Conservation (phyloP, 2,329 filamentous ascomycete genomes). For the Colletotrichum sp. region DNA sequence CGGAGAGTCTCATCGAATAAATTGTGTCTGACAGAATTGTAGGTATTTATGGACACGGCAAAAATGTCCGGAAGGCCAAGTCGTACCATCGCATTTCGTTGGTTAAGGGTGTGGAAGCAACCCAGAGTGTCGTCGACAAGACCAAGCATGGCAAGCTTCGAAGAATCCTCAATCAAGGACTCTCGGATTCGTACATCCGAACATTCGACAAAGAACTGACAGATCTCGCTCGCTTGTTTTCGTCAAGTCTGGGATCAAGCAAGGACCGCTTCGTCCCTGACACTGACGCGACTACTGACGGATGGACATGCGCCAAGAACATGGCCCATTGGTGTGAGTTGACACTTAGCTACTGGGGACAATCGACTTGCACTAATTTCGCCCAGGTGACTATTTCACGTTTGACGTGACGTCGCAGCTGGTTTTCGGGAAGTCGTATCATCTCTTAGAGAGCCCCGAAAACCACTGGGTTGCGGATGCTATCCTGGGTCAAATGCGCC, state of each 20-base stretch:
- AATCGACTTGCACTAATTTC: neutral
- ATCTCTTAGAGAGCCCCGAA: neutral
- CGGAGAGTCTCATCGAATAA: neutral
- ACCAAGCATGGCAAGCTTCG: neutral
- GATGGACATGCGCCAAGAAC: neutral
- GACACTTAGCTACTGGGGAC: neutral
- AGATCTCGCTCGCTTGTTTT: neutral
- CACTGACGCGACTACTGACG: neutral
- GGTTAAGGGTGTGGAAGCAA: neutral
- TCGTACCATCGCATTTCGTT: slow-evolving; percentile 2
- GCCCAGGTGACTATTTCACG: neutral
- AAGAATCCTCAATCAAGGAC: slow-evolving; percentile 3
- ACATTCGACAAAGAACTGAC: neutral
- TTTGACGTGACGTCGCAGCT: slow-evolving; percentile 5
- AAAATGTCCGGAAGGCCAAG: neutral
- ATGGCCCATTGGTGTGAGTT: slow-evolving; percentile 7
- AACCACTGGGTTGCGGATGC: neutral
- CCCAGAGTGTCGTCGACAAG: slow-evolving; percentile 8
- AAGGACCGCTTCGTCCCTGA: neutral
- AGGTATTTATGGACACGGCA: slow-evolving; percentile 6
- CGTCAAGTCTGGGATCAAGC: neutral
- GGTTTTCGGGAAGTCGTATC: neutral
- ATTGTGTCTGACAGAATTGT: neutral
- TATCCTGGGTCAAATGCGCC: neutral
- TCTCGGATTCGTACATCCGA: slow-evolving; percentile 4